Percentiles rank a stretch among this genome's conserved stretches.
These are phyloP conservation scores for Debaryomycetaceae sp. DNA, from an alignment of 1,139 yeast species.

Conservation along the genomic window DNA sequence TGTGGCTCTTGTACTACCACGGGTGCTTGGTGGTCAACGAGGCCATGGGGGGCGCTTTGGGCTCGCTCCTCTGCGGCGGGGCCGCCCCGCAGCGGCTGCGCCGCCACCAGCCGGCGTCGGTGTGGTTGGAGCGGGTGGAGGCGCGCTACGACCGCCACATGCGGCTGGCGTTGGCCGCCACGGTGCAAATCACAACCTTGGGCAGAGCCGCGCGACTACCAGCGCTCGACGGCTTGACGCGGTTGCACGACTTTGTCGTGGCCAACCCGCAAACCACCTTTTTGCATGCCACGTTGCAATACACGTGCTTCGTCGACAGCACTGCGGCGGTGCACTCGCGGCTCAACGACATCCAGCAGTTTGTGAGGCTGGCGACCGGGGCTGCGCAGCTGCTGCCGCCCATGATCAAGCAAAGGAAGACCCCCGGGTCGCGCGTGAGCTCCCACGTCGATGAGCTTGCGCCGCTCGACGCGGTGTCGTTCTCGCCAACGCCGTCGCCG, in stretches of 20 bases:
- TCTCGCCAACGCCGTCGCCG: slow-evolving; percentile 2
- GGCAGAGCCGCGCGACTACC: slow-evolving; percentile 1
- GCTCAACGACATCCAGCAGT: slow-evolving; percentile 4
- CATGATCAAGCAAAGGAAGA: too few species aligned
- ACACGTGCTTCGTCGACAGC: slow-evolving; percentile 12
- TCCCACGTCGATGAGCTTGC: too few species aligned
- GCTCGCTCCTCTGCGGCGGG: slow-evolving; percentile 4
- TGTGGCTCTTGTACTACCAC: slow-evolving; percentile 27
- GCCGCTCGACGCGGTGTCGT: slow-evolving; percentile 4
- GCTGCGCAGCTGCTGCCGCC: too few species aligned
- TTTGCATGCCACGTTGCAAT: slow-evolving; percentile 11
- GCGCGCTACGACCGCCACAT: slow-evolving; percentile 2
- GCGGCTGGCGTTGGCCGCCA: background rate
- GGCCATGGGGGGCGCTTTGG: slow-evolving; percentile 4
- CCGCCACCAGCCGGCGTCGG: background rate
- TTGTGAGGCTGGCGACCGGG: too few species aligned
- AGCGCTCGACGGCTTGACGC: background rate
- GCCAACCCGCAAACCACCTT: slow-evolving; percentile 7
- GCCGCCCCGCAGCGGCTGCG: slow-evolving; percentile 1
- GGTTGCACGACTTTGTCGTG: slow-evolving; percentile 3
- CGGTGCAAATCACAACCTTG: background rate
- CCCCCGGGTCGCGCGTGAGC: too few species aligned
- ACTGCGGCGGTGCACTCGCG: slow-evolving; percentile 7
- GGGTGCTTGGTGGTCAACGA: slow-evolving; percentile 19
- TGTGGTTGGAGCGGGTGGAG: slow-evolving; percentile 5